These are phyloP conservation scores for Suillus plorans DNA, from an alignment of 768 basidiomycete genomes.

Conservation along the genomic window DNA sequence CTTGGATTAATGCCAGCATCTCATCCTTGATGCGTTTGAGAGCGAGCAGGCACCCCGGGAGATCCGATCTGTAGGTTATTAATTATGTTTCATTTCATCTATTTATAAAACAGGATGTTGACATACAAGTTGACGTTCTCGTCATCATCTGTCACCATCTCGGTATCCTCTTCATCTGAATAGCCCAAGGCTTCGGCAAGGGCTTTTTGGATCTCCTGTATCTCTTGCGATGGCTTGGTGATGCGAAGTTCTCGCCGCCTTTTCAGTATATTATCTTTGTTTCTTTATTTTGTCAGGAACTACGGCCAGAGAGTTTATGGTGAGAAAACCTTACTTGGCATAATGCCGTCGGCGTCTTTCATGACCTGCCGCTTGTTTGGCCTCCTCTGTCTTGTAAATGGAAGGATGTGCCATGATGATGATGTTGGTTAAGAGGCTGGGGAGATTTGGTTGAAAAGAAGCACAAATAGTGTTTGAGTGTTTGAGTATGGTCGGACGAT, in stretches of 20 bases:
- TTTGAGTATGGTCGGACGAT: not conserved
- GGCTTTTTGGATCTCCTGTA: not conserved
- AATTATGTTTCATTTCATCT: not conserved
- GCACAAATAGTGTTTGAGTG: not conserved
- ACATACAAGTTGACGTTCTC: not conserved
- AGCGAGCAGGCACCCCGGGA: not conserved
- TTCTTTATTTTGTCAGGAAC: not conserved
- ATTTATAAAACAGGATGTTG: not conserved
- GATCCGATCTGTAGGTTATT: not conserved
- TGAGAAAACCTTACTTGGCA: no score
- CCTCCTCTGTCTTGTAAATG: not conserved
- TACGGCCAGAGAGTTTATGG: no score
- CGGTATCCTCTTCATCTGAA: not conserved
- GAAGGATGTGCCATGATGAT: not conserved
- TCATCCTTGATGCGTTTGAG: not conserved
- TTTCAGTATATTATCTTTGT: not conserved
- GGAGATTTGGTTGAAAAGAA: not conserved
- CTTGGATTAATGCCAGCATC: not conserved
- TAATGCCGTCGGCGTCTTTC: not conserved
- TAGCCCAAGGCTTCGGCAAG: not conserved
- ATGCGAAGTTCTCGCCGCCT: not conserved
- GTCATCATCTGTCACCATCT: not conserved
- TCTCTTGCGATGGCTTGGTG: not conserved
- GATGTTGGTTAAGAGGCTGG: not conserved
- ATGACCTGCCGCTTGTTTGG: not conserved